These are phyloP conservation scores for Vaccinium darrowii DNA, from an alignment of 148 eudicot genomes.

Conservation along the genomic window DNA sequence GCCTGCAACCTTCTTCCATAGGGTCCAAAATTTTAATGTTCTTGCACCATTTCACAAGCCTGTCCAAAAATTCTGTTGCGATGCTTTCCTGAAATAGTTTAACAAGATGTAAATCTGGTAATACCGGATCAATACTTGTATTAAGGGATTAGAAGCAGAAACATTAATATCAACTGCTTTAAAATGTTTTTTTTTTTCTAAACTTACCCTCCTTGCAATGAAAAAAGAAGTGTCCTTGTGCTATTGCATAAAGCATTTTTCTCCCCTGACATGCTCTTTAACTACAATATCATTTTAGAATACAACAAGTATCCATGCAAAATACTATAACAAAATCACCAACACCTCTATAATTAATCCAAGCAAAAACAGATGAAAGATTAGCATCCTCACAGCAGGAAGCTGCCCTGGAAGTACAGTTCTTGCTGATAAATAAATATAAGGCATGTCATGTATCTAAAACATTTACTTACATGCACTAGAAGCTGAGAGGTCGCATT, in stretches of 20 bases:
- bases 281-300: neutral
- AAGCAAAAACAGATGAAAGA: neutral
- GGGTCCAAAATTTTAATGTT: constrained; percentile 93
- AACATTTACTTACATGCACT: constrained; percentile 63
- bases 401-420: neutral
- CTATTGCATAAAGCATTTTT: neutral
- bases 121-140: neutral
- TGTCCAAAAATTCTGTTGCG: constrained; percentile 72
- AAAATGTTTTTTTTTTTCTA: neutral
- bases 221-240: neutral
- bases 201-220: neutral
- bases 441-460: neutral
- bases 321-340: neutral
- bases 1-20: constrained; percentile 90
- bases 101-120: neutral
- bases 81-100: constrained; percentile 72
- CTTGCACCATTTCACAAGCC: constrained; percentile 79
- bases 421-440: neutral
- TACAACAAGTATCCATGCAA: neutral
- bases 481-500: constrained; percentile 95
- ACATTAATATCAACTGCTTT: neutral
- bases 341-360: neutral
- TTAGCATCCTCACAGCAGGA: neutral
- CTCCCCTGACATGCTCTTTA: neutral
- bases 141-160: neutral